Conservation (phyloP, 2,329 filamentous ascomycete genomes). For the Diplodia sapinea region DNA sequence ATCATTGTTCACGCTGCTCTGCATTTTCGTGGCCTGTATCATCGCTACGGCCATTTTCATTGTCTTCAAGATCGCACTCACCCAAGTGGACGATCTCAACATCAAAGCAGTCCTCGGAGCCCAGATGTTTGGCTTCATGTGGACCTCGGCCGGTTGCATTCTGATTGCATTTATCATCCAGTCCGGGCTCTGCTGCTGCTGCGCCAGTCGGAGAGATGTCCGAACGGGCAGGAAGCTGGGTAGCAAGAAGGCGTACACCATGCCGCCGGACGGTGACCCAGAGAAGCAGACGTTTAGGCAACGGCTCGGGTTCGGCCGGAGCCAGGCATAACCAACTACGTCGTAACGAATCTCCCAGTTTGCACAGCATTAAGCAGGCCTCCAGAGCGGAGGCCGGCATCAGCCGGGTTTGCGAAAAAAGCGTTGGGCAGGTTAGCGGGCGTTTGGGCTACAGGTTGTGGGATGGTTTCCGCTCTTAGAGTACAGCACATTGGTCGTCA, state of each 20-base stretch:
- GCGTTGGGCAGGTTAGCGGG: constrained; percentile 17
- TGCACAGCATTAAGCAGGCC: constrained; percentile 3
- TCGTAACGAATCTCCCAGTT: constrained; percentile 26
- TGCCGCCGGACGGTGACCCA: constrained; percentile 25
- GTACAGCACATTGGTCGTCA: constrained; percentile 11
- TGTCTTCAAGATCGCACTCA: constrained; percentile 79
- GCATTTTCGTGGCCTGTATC: constrained; percentile 71
- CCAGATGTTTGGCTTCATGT: constrained; percentile 87
- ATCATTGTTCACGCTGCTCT: constrained; percentile 69
- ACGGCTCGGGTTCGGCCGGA: constrained; percentile 19
- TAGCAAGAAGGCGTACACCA: constrained; percentile 38
- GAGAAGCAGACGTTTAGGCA: constrained; percentile 21
- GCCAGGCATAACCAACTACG: constrained; percentile 18
- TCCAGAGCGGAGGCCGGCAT: neutral
- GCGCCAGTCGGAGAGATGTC: constrained; percentile 63
- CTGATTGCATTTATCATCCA: constrained; percentile 74
- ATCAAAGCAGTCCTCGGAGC: constrained; percentile 72
- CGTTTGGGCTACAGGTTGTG: constrained; percentile 10
- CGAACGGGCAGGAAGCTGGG: constrained; percentile 55
- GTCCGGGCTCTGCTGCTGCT: constrained; percentile 78
- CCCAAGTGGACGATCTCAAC: constrained; percentile 73
- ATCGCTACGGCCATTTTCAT: constrained; percentile 84
- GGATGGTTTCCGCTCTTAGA: neutral
- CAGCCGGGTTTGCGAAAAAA: constrained; percentile 11
- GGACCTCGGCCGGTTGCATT: constrained; percentile 73